Evolutionary conservation across 805 yeast genomes (phyloP).

Genomic region (Saturnispora zaruensis): DNA sequence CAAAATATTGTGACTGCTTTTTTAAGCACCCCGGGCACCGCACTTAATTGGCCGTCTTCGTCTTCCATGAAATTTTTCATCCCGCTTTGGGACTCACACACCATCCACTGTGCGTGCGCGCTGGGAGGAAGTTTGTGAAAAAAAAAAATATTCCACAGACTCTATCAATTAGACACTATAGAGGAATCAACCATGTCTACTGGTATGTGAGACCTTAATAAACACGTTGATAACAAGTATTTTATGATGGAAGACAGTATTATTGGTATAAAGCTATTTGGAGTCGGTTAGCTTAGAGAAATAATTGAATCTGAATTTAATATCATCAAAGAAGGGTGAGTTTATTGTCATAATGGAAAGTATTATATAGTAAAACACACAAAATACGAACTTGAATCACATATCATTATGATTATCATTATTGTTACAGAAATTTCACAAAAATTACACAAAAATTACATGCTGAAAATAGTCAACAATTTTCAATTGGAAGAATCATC

Average conservation of each 20-base stretch:
- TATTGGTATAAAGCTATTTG: too few species aligned
- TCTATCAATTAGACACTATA: not conserved
- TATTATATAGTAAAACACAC: too few species aligned
- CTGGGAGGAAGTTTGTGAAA: constrained; percentile 1
- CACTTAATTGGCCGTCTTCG: not conserved
- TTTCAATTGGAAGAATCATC: not conserved
- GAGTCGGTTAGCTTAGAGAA: too few species aligned
- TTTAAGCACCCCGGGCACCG: constrained; percentile 6
- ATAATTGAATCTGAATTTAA: too few species aligned
- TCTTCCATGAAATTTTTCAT: not conserved
- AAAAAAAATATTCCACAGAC: constrained; percentile 1
- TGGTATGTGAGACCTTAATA: constrained; percentile 19
- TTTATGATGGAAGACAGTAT: too few species aligned
- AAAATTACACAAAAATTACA: too few species aligned
- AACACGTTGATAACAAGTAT: not conserved
- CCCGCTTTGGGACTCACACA: not conserved
- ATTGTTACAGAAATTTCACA: too few species aligned
- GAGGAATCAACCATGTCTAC: constrained; percentile 23
- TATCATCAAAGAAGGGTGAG: too few species aligned
- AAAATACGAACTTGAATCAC: too few species aligned
- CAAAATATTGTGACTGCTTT: constrained; percentile 2
- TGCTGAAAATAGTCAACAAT: too few species aligned
- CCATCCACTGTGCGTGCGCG: not conserved
- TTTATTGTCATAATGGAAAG: too few species aligned
- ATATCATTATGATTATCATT: too few species aligned